phyloP scores from a whole-genome alignment of 768 basidiomycete genomes.

The Phaeotremella skinneri region DNA sequence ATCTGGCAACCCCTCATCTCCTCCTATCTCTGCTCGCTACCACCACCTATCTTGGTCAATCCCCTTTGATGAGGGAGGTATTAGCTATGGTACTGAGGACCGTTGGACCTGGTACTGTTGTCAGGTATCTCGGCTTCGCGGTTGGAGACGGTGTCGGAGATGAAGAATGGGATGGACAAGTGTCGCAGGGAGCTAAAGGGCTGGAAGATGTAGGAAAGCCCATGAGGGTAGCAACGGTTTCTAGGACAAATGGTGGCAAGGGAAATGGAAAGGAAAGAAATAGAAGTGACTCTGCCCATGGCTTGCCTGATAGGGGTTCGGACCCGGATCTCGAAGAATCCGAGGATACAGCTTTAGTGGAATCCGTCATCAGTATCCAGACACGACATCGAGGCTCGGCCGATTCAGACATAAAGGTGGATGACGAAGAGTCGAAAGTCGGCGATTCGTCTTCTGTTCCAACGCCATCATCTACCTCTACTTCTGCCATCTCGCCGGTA shows the following conservation, averaged over 20 bases:
- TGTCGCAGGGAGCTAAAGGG: slow-evolving; percentile 40
- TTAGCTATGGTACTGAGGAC: slow-evolving; percentile 69
- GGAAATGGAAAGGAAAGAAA: neutral
- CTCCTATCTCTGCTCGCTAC: slow-evolving; percentile 84
- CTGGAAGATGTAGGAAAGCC: slow-evolving; percentile 28
- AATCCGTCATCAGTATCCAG: slow-evolving; percentile 7
- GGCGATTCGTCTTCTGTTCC: neutral
- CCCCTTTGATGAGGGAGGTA: slow-evolving; percentile 70
- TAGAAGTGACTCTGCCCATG: neutral
- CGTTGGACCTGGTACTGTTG: slow-evolving; percentile 72
- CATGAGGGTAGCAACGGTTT: neutral
- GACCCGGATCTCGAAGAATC: neutral
- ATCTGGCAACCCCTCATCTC: slow-evolving; percentile 75
- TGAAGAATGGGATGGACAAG: slow-evolving; percentile 55
- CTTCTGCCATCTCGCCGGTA: too few relatives aligned
- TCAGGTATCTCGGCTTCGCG: slow-evolving; percentile 77
- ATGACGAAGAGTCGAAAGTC: slow-evolving; percentile 20
- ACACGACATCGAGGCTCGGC: slow-evolving; percentile 15
- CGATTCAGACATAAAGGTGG: slow-evolving; percentile 11
- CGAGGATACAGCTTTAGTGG: slow-evolving; percentile 17
- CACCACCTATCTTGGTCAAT: slow-evolving; percentile 78
- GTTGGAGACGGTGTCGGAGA: slow-evolving; percentile 65
- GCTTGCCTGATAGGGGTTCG: neutral
- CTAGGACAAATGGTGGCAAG: neutral
- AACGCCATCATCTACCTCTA: neutral